Base-by-base conservation (phyloP, 495 filamentous ascomycete genomes). In the Penicillium longicatenatum region DNA sequence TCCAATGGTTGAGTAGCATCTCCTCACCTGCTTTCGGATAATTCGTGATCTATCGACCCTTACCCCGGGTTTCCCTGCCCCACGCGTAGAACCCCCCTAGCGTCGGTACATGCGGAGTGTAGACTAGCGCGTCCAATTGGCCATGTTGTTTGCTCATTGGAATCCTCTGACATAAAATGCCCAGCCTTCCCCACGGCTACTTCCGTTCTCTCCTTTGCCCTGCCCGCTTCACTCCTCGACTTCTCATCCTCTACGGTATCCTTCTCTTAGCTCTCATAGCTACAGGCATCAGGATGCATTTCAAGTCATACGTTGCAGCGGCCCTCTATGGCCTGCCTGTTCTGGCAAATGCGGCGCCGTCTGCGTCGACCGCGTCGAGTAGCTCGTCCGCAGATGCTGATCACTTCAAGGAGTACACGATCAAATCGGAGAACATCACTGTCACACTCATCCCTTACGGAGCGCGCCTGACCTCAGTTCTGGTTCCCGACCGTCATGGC, bases 381-480 rank as follows among this genome's bases (percentile, higher is more conserved):
- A 44, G 41, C 44, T 55, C 11, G 22, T 54, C n/a, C 39, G 57
- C n/a, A 1, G 45, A 29, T 6, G 37, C 53, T 37, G 70, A 66
- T 59, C 77, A 75, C 41, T 81, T 82, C 68, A 66, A 74, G 47
- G 85, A 87, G 65, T 94, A 92, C 70, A 87, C 84, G 63, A 88
- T 96, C 69, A 75, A 79, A 48, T 85, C 86, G 41, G 78, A 84
- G 43, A 87, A 87, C 41, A 91, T 94, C 73, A 81, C 84, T 16
- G 88, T 86, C 12, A 80, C 78, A 39, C 86, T 94, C 70, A 88
- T 93, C 48, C 79, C 89, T 2, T 93, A 94, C 59, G 91, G 90
- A 24, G 91, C 90, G 16, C 85, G 84, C 51, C 79, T 95, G 52
- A 84, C 87, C 33, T 88, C 90, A 48, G 75, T 95, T 29, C 78